These are phyloP conservation scores for Pinus albicaulis DNA, from an alignment of 75 land plant species.

Conservation along the genomic window DNA sequence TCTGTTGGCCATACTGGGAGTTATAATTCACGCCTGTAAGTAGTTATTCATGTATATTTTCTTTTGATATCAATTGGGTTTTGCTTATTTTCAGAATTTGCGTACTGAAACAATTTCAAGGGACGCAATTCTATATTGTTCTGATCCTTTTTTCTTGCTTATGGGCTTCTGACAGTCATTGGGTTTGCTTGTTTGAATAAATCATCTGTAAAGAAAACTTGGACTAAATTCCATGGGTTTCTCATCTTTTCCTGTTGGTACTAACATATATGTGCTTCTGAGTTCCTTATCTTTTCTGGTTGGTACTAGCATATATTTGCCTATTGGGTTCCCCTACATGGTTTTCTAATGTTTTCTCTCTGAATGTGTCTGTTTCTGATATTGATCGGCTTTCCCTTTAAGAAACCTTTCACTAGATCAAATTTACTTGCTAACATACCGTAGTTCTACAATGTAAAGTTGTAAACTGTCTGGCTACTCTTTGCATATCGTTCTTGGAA, in stretches of 20 bases:
- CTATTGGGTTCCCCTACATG: neutral
- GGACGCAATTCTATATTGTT: too few species aligned
- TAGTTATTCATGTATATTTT: neutral
- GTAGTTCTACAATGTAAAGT: too few species aligned
- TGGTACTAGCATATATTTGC: too few species aligned
- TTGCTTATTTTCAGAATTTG: neutral
- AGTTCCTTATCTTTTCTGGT: too few species aligned
- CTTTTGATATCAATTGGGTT: neutral
- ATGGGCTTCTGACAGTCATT: too few species aligned
- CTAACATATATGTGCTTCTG: neutral
- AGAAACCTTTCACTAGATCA: too few species aligned
- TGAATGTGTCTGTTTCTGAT: too few species aligned
- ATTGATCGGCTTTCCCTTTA: neutral
- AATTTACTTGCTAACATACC: neutral
- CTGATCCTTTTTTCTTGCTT: too few species aligned
- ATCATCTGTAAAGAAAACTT: neutral
- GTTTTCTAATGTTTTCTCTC: neutral
- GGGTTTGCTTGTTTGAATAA: neutral
- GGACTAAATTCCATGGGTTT: neutral
- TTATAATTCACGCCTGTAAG: neutral
- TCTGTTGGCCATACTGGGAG: neutral
- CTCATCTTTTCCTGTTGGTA: neutral
- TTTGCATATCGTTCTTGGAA: neutral
- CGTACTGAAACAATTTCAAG: too few species aligned
- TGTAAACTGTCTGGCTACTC: neutral